These are phyloP conservation scores for Daldinia decipiens DNA, from an alignment of 495 filamentous ascomycete species.

Conservation along the genomic window DNA sequence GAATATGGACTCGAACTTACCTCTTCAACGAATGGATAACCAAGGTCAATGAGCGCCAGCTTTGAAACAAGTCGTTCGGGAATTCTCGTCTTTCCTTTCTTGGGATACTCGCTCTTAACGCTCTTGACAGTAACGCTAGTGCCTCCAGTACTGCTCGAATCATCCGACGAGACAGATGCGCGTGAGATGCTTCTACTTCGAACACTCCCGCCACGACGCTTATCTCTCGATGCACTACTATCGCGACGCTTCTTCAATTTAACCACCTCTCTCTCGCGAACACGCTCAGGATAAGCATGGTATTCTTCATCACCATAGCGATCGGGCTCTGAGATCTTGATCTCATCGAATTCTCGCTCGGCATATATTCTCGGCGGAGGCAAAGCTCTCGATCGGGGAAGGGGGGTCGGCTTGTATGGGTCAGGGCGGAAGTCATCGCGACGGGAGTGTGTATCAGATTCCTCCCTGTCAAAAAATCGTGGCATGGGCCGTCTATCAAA, in stretches of 20 bases:
- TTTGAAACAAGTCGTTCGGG: slow-evolving; percentile 79
- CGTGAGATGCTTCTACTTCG: slow-evolving; percentile 52
- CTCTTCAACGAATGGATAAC: slow-evolving; percentile 89
- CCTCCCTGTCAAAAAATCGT: slow-evolving; percentile 60
- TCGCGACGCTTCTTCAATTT: slow-evolving; percentile 50
- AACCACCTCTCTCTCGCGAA: slow-evolving; percentile 61
- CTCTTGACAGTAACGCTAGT: slow-evolving; percentile 44
- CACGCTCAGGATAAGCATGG: slow-evolving; percentile 66
- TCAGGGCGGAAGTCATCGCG: slow-evolving; percentile 58
- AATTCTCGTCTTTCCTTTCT: slow-evolving; percentile 88
- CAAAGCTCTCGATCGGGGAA: slow-evolving; percentile 59
- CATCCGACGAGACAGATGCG: slow-evolving; percentile 57
- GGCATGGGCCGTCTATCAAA: slow-evolving; percentile 61
- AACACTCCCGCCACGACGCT: slow-evolving; percentile 31
- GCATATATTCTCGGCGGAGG: slow-evolving; percentile 62
- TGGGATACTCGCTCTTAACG: slow-evolving; percentile 70
- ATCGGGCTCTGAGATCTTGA: slow-evolving; percentile 73
- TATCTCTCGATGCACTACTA: slow-evolving; percentile 45
- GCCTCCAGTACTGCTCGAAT: slow-evolving; percentile 56
- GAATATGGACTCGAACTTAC: slow-evolving; percentile 56
- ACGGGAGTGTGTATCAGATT: slow-evolving; percentile 56
- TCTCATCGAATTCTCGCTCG: slow-evolving; percentile 66
- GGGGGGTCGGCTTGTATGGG: slow-evolving; percentile 63
- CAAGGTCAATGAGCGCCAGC: slow-evolving; percentile 80
- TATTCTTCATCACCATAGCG: slow-evolving; percentile 75